Conservation (phyloP, 345 rosid genomes). For the Rhodomyrtus tomentosa region DNA sequence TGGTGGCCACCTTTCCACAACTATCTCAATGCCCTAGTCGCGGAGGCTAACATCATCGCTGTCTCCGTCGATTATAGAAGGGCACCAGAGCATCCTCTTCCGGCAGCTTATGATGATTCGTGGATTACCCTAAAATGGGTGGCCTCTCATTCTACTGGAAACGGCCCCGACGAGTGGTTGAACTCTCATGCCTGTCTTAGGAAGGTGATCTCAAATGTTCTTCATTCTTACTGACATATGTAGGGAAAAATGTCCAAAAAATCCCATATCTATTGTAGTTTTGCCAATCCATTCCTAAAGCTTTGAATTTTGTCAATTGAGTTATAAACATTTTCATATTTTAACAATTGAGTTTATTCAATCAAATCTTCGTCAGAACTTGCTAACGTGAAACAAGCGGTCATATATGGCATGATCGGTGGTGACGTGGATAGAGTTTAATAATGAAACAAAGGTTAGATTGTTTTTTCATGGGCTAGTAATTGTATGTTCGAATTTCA, state of each 20-base stretch:
- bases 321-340: no score
- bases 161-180: conserved; percentile 17
- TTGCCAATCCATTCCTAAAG: background rate
- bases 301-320: no score
- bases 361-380: no score
- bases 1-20: conserved; percentile 1
- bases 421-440: no score
- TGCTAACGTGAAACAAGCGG: no score
- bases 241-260: background rate
- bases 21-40: conserved; percentile 1
- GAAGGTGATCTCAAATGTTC: background rate
- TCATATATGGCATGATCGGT: no score
- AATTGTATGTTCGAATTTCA: background rate
- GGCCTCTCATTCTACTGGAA: conserved; percentile 4
- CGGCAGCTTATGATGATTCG: conserved; percentile 38
- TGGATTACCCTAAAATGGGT: conserved; percentile 42
- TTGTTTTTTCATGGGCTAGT: background rate
- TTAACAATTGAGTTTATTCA: no score
- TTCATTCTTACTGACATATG: background rate
- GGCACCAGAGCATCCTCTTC: conserved; percentile 57
- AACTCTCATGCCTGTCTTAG: background rate
- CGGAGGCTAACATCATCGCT: background rate
- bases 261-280: no score
- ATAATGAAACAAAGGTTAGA: background rate
- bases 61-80: conserved; percentile 9